These are phyloP conservation scores for Gossypium herbaceum DNA, from an alignment of 345 rosid genomes.

Conservation along the genomic window DNA sequence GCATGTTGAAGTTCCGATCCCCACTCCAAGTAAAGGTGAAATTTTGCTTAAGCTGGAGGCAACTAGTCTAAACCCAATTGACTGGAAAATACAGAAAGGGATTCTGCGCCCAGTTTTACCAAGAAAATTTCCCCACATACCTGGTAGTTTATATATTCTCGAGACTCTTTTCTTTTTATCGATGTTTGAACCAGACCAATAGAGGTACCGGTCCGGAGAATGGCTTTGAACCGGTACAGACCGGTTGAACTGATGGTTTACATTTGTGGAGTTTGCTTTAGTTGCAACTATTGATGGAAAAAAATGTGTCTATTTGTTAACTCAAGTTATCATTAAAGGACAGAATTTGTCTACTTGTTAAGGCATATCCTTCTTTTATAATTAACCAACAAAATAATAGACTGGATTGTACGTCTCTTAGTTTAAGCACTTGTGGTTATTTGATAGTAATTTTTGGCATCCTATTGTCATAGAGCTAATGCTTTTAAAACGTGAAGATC, in stretches of 20 bases:
- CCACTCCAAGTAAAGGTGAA: slow-evolving; percentile 38
- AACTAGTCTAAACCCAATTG: slow-evolving; percentile 42
- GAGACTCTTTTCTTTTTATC: neutral
- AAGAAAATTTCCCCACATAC: slow-evolving; percentile 66
- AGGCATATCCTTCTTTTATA: neutral
- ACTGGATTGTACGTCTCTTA: neutral
- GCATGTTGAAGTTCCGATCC: slow-evolving; percentile 50
- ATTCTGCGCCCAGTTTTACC: slow-evolving; percentile 43
- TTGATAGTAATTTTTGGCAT: neutral
- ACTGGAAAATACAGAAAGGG: slow-evolving; percentile 58
- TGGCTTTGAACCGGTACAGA: no score
- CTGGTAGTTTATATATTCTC: slow-evolving; percentile 36
- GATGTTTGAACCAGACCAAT: no score
- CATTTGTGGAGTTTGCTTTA: neutral
- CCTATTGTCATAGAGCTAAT: neutral
- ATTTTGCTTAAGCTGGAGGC: slow-evolving; percentile 51
- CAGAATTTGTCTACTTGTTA: neutral
- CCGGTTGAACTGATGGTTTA: no score
- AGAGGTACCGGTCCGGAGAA: no score
- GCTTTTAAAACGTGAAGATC: neutral
- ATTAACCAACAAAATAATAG: neutral
- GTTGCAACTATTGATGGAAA: neutral
- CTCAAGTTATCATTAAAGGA: neutral
- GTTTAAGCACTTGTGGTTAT: neutral
- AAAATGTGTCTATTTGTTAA: neutral